A percentile compares a stretch with the other conserved stretches of the same genome.
Evolutionary conservation across 768 basidiomycete species (phyloP).

Genomic region (Mycena capillaripes): DNA sequence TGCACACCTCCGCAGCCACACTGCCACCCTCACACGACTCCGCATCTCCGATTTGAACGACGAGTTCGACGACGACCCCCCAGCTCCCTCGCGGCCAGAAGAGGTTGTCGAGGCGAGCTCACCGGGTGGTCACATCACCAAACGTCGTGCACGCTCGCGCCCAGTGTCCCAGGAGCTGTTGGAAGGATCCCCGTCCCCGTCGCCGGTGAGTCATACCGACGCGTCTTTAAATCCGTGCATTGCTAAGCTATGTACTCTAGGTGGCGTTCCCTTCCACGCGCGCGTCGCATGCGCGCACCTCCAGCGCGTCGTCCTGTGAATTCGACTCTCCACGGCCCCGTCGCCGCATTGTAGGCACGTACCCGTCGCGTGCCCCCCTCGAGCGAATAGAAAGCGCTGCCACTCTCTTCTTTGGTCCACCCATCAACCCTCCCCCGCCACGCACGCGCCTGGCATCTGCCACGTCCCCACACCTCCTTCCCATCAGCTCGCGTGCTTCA

Average conservation of each 20-base stretch:
- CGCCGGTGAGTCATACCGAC: constrained; percentile 53
- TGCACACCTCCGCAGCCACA: constrained; percentile 37
- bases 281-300: constrained; percentile 47
- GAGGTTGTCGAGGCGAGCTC: constrained; percentile 81
- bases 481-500: constrained; percentile 38
- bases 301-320: constrained; percentile 61
- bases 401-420: constrained; percentile 78
- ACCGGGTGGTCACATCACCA: constrained; percentile 82
- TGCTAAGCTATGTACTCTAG: neutral
- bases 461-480: constrained; percentile 40
- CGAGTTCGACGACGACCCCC: constrained; percentile 50
- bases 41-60: constrained; percentile 60
- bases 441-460: constrained; percentile 50
- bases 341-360: constrained; percentile 62
- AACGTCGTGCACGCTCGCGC: constrained; percentile 80
- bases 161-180: constrained; percentile 78
- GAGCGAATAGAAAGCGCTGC: constrained; percentile 72
- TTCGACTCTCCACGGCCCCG: constrained; percentile 67
- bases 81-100: constrained; percentile 43
- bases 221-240: constrained; percentile 4
- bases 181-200: constrained; percentile 58
- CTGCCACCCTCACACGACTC: constrained; percentile 58
- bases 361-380: constrained; percentile 54
- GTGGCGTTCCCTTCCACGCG: constrained; percentile 61
- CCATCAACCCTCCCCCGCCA: constrained; percentile 49